Base-by-base conservation (phyloP, 1,284 basidiomycete genomes). In the Tausonia pullulans region DNA sequence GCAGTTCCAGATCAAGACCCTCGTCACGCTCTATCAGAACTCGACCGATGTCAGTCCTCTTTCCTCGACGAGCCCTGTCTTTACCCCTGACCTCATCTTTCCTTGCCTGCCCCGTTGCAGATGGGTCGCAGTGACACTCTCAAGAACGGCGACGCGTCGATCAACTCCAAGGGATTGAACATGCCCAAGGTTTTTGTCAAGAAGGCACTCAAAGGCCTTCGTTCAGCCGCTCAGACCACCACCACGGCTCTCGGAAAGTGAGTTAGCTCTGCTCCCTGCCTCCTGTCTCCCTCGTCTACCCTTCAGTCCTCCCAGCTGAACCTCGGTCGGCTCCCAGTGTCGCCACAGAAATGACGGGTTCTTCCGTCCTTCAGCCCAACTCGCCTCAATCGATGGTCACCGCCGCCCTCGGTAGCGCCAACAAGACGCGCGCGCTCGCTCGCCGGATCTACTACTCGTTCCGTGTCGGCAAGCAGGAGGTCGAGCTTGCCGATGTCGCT, bases 391-490 rank as follows among this genome's bases (percentile, higher is more conserved):
- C 87, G 41, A 85, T 88, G 79, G 88, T 94, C 57, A 84, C 86
- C 70, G 84, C 84, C 4, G 87, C 89, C 0, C 76, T 96, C 13
- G 81, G 83, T 65, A 88, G 86, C 4, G 82, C 86, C 2, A 91
- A 88, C 77, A 93, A 92, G 77, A 87, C 87, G 9, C 84, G 88
- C 14, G 41, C 86, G 82, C 84, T 95, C 59, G 89, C 90, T 50
- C 83, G 88, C 56, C 81, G 91, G 58, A 78, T 96, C 58, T 97
- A 85, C 79, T 92, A 91, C 78, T 93, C 90, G 39, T 95, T 92
- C 77, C 80, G 82, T 3, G 40, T 50, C 16, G 65, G 65, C 14
- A 82, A 83, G 68, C 81, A 81, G 2, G 83, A 82, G 43, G 75
- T 81, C 14, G 82, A 86, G 10, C 79, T 88, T 16, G 79, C 82